Evolutionary conservation across 192 early-diverging fungal species (phyloP), one percentile per base, ranked within the genome.

Genomic region (Spizellomyces sp.): DNA sequence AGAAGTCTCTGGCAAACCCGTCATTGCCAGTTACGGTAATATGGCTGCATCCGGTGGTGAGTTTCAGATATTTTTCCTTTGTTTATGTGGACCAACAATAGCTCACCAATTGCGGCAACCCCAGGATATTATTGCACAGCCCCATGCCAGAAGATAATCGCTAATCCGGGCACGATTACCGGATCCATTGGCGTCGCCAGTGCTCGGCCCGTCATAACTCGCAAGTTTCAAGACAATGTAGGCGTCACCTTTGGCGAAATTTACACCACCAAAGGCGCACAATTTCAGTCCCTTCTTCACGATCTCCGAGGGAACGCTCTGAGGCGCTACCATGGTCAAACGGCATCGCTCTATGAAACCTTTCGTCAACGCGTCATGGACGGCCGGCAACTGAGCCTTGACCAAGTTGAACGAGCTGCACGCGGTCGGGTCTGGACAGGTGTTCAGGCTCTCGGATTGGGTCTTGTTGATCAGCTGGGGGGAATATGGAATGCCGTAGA

Each of bases 101-200:
- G 4, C 0, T 36, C 27, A 36, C 27, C 27, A 36, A 36, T 3
- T 36, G 27, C 27, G 3, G 0, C 27, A 36, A 36, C 0, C 27
- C 41, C 66, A 47, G 89, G 84, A 9, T 89, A 90, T 77, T 87
- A 36, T 36, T 36, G 27, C 27, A 36, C 27, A 36, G 27, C 27
- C 3, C 27, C 27, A 36, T 87, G 85, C 58, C 74, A 79, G 48
- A 78, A 80, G 41, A 92, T 92, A 46, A 71, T 90, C 56, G 86
- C 86, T 22, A 77, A 71, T 50, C 89, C 90, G 2, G 83, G 80
- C 5, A 91, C 90, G 4, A 77, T 92, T 6, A 92, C 91, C 6
- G 91, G 91, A 47, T 88, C 87, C 45, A 92, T 92, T 59, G 91
- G 91, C 36, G 90, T 92, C 1, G 90, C 89, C 0, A 58, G 84